Evolutionary conservation across 768 basidiomycete species (phyloP).

Genomic region (Trametes sanguinea): DNA sequence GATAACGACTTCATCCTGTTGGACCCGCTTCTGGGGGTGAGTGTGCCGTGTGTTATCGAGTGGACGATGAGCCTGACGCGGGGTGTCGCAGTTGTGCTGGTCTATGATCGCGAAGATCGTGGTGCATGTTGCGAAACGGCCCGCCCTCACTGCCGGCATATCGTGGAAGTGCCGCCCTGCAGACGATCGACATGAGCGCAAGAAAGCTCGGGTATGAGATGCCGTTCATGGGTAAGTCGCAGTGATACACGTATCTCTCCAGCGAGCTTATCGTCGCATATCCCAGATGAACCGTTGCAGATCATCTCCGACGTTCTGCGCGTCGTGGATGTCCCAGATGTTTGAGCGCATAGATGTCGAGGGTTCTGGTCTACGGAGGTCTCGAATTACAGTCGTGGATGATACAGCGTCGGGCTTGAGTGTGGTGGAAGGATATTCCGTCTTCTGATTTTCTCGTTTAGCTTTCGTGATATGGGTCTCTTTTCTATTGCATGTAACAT

Average conservation of each 20-base stretch:
- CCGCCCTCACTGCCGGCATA: neutral
- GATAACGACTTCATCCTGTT: constrained; percentile 30
- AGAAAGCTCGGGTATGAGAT: constrained; percentile 21
- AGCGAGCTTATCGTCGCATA: neutral
- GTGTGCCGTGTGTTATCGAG: neutral
- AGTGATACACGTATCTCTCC: neutral
- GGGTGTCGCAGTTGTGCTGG: constrained; percentile 24
- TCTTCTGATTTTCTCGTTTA: too few relatives aligned
- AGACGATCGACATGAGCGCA: constrained; percentile 21
- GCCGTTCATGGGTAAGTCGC: constrained; percentile 24
- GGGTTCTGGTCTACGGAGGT: too few relatives aligned
- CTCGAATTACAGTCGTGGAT: too few relatives aligned
- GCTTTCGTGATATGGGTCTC: too few relatives aligned
- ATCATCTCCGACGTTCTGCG: constrained; percentile 18
- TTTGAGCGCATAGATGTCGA: too few relatives aligned
- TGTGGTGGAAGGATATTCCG: too few relatives aligned
- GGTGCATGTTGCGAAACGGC: constrained; percentile 23
- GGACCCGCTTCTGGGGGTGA: constrained; percentile 29
- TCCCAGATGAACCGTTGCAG: constrained; percentile 11
- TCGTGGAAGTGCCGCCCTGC: constrained; percentile 16
- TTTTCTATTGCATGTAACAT: too few relatives aligned
- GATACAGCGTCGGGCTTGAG: too few relatives aligned
- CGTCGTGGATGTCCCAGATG: constrained; percentile 12
- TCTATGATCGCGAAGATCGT: constrained; percentile 25
- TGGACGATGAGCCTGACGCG: neutral